Conservation (phyloP, 495 filamentous ascomycete species). For the Pyronema omphalodes region DNA sequence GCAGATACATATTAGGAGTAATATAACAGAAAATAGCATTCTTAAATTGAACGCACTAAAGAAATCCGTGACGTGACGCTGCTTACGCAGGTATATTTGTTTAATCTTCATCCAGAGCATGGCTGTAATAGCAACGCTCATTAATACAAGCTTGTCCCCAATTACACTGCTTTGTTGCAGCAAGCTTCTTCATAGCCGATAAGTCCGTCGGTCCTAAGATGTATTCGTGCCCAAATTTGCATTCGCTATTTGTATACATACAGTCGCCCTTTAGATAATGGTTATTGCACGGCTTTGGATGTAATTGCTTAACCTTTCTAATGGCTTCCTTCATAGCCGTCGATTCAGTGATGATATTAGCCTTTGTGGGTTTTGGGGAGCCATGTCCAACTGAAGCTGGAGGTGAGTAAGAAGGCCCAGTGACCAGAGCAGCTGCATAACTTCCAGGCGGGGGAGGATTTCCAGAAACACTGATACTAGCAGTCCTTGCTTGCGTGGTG, state of each 20-base stretch:
- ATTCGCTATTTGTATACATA: conserved; percentile 12
- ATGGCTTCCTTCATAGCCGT: background rate
- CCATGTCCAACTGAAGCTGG: background rate
- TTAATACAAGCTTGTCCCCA: conserved; percentile 17
- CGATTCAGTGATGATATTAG: too few relatives aligned
- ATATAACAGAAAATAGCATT: too few relatives aligned
- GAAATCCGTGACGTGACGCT: too few relatives aligned
- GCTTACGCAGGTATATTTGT: background rate
- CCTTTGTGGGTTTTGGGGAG: background rate
- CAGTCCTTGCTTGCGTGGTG: background rate
- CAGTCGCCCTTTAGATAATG: conserved; percentile 18
- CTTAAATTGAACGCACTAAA: too few relatives aligned
- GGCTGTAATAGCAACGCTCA: conserved; percentile 16
- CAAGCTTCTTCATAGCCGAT: conserved; percentile 16
- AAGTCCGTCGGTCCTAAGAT: conserved; percentile 11
- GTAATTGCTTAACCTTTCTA: conserved; percentile 11
- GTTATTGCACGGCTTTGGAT: conserved; percentile 21
- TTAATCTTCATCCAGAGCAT: background rate
- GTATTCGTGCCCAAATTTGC: conserved; percentile 19
- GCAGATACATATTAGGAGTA: too few relatives aligned
- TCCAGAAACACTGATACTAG: background rate
- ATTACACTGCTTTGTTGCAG: conserved; percentile 19
- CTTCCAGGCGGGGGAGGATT: background rate
- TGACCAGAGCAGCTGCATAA: background rate
- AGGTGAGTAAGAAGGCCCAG: background rate